phyloP scores from a whole-genome alignment of 1,284 basidiomycete genomes.

The Afroboletus lepidellus region DNA sequence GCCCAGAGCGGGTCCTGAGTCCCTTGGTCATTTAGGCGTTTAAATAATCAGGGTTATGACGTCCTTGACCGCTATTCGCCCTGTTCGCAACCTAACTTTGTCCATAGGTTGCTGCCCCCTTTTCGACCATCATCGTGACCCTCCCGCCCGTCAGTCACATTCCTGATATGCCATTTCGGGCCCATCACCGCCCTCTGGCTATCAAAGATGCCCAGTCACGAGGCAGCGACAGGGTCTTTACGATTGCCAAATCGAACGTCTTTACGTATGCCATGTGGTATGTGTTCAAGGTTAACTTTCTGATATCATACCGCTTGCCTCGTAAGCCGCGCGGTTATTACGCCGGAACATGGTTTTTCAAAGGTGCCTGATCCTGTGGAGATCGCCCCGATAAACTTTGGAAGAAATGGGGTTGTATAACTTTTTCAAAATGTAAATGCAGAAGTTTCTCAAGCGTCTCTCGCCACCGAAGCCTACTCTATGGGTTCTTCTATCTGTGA shows the following conservation, averaged over 20 bases:
- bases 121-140: slow-evolving; percentile 4
- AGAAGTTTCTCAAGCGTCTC: not conserved
- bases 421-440: not conserved
- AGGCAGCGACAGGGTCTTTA: slow-evolving; percentile 23
- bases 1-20: slow-evolving; percentile 3
- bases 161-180: slow-evolving; percentile 22
- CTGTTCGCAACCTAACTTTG: slow-evolving; percentile 30
- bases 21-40: slow-evolving; percentile 12
- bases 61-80: slow-evolving; percentile 14
- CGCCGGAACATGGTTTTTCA: slow-evolving; percentile 11
- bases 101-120: slow-evolving; percentile 6
- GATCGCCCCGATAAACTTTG: slow-evolving; percentile 33
- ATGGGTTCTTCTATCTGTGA: slow-evolving; percentile 11
- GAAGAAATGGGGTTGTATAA: slow-evolving; percentile 2
- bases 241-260: slow-evolving; percentile 12
- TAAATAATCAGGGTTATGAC: slow-evolving; percentile 32
- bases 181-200: slow-evolving; percentile 1
- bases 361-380: slow-evolving; percentile 27
- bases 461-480: slow-evolving; percentile 5
- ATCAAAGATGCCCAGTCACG: slow-evolving; percentile 14
- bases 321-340: slow-evolving; percentile 17
- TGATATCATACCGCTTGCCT: slow-evolving; percentile 11
- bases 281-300: slow-evolving; percentile 31
- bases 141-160: slow-evolving; percentile 13
- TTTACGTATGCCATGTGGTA: slow-evolving; percentile 27